These are phyloP conservation scores for Colletotrichum graminicola DNA, from an alignment of 2,329 filamentous ascomycete genomes.

Conservation along the genomic window DNA sequence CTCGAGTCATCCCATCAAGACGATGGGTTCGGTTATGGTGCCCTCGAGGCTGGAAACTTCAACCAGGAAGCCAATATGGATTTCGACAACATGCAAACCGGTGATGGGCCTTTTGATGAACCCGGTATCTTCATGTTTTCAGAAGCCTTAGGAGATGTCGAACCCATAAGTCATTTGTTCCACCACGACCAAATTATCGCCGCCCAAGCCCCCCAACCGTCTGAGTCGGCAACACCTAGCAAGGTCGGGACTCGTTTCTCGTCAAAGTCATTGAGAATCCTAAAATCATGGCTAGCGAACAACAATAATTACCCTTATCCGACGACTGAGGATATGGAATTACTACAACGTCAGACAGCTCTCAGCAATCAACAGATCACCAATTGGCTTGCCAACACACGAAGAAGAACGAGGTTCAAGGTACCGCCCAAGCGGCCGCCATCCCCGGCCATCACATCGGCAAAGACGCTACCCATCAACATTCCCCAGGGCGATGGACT, in stretches of 20 bases:
- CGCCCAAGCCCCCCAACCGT: not conserved
- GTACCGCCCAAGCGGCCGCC: conserved; percentile 33
- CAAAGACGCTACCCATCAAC: conserved; percentile 6
- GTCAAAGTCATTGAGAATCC: conserved; percentile 40
- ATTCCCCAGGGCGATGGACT: conserved; percentile 6
- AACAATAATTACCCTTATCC: conserved; percentile 34
- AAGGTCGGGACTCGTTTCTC: conserved; percentile 46
- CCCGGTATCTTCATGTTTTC: conserved; percentile 6
- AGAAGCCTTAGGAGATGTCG: not conserved
- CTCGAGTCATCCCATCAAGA: not conserved
- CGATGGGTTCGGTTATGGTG: not conserved
- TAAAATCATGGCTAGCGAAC: conserved; percentile 43
- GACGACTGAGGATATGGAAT: conserved; percentile 28
- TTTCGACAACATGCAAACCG: not conserved
- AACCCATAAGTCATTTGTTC: not conserved
- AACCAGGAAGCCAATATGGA: not conserved
- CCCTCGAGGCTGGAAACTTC: not conserved
- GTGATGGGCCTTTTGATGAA: not conserved
- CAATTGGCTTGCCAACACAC: conserved; percentile 40
- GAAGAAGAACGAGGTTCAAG: conserved; percentile 27
- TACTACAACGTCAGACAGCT: conserved; percentile 28
- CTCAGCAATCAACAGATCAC: conserved; percentile 39
- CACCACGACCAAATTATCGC: too few species aligned
- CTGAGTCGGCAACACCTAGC: conserved; percentile 21
- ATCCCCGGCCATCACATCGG: conserved; percentile 27